Conservation (phyloP, 2,329 filamentous ascomycete species). For the Xylaria arbuscula region DNA sequence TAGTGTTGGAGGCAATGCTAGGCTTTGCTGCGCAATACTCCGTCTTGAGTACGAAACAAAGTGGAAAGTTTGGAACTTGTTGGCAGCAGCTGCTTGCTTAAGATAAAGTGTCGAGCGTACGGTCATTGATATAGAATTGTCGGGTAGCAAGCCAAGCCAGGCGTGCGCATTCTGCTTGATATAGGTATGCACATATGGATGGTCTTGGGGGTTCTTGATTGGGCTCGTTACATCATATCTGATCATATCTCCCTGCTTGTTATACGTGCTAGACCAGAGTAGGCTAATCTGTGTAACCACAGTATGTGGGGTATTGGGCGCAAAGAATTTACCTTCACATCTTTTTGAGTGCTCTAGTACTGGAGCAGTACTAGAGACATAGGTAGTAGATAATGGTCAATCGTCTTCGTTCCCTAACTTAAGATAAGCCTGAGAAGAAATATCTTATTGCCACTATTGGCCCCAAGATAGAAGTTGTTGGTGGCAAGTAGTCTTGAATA, state of each 20-base stretch:
- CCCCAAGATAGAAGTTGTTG: neutral
- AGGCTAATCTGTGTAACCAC: neutral
- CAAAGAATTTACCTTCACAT: neutral
- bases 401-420: too few species aligned
- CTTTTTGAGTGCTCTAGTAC: too few species aligned
- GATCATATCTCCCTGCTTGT: neutral
- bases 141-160: slow-evolving; percentile 32
- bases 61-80: slow-evolving; percentile 1
- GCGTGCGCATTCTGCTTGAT: slow-evolving; percentile 24
- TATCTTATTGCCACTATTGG: neutral
- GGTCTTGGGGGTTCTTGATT: slow-evolving; percentile 23
- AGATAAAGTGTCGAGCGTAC: slow-evolving; percentile 10
- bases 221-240: slow-evolving; percentile 43
- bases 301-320: neutral
- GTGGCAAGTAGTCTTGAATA: too few species aligned
- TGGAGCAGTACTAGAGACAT: too few species aligned
- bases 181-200: too few species aligned
- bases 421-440: too few species aligned
- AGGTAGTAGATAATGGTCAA: too few species aligned
- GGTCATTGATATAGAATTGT: slow-evolving; percentile 40
- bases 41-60: slow-evolving; percentile 5
- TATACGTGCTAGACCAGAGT: neutral
- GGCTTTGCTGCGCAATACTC: slow-evolving; percentile 8
- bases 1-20: neutral
- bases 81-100: slow-evolving; percentile 14